Evolutionary conservation across 1,139 yeast species (phyloP).

Genomic region (Zygosaccharomyces sapae): DNA sequence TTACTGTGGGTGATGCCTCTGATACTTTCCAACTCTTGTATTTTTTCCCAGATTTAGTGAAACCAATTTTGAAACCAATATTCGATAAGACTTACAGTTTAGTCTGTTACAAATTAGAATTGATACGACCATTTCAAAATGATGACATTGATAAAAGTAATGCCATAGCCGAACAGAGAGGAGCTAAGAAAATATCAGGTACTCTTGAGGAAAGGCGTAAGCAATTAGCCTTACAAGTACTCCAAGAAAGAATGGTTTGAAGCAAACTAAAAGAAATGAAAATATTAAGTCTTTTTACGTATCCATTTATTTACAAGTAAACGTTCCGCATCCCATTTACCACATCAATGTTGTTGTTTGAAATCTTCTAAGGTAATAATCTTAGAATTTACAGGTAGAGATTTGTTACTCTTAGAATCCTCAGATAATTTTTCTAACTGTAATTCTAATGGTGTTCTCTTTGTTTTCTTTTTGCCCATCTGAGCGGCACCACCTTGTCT

Average conservation of each 20-base stretch:
- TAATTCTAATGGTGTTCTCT: slow-evolving; percentile 28
- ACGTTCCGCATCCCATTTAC: slow-evolving; percentile 2
- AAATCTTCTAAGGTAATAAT: slow-evolving; percentile 16
- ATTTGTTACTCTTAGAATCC: slow-evolving; percentile 9
- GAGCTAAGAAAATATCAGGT: slow-evolving; percentile 36
- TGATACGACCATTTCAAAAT: slow-evolving; percentile 64
- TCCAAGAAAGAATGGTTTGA: slow-evolving; percentile 60
- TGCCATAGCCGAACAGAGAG: slow-evolving; percentile 56
- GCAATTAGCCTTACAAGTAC: slow-evolving; percentile 76
- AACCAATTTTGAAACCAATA: slow-evolving; percentile 52
- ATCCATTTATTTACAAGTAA: slow-evolving; percentile 12
- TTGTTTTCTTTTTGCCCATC: slow-evolving; percentile 19
- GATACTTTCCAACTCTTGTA: slow-evolving; percentile 81
- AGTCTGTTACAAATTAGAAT: slow-evolving; percentile 47
- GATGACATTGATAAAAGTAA: slow-evolving; percentile 72
- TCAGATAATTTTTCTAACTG: slow-evolving; percentile 24
- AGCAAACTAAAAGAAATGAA: not conserved
- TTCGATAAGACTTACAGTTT: slow-evolving; percentile 53
- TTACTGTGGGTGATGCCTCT: slow-evolving; percentile 70
- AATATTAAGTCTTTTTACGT: not conserved
- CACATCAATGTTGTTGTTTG: slow-evolving; percentile 7
- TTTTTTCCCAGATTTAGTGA: slow-evolving; percentile 64
- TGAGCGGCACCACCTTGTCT: slow-evolving; percentile 26
- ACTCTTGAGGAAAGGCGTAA: slow-evolving; percentile 78
- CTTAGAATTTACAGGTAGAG: slow-evolving; percentile 17